Evolutionary conservation across 2,329 filamentous ascomycete genomes (phyloP), one percentile per base, ranked within the genome.

Genomic region (Botryosphaeria agaves): DNA sequence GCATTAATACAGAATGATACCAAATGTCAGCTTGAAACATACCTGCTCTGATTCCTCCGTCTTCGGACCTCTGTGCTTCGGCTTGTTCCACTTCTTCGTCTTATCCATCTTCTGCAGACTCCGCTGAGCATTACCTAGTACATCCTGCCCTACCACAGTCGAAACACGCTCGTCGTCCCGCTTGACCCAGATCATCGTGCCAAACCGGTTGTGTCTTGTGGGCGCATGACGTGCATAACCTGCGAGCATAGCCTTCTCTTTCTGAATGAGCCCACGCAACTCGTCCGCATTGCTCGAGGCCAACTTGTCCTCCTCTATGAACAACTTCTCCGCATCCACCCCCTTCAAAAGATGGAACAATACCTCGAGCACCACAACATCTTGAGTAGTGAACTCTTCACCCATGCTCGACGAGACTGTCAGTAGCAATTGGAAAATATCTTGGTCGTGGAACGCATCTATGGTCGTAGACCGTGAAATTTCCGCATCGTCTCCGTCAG

Each of bases 151-250:
- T 0, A 84, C 85, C 2, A 98, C 68, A 0, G 85, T 84, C 0
- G 81, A 78, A 43, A 89, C 70, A 45, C 85, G 85, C 30, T 78
- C 74, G 41, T 85, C 78, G 29, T 84, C 79, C 33, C 85, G 66
- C 56, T 92, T 83, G 21, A 98, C 72, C 85, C 87, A 95, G 19
- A 94, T 74, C 81, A 95, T 95, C 7, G 85, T 92, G 3, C 89
- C 89, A 45, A 95, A 98, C 19, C 89, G 72, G 42, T 85, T 92
- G 52, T 98, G 89, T 28, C 89, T 66, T 3, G 83, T 85, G 0
- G 85, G 81, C 3, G 79, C 80, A 46, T 75, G 75, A 41, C 74
- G 76, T 32, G 77, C 76, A 43, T 84, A 77, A 29, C 76, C 69
- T 42, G 76, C 72, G 32, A 82, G 64, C 72, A 92, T 80, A n/a